Conservation (phyloP, 352 stramenopile genomes). For the Pythium periplocum region DNA sequence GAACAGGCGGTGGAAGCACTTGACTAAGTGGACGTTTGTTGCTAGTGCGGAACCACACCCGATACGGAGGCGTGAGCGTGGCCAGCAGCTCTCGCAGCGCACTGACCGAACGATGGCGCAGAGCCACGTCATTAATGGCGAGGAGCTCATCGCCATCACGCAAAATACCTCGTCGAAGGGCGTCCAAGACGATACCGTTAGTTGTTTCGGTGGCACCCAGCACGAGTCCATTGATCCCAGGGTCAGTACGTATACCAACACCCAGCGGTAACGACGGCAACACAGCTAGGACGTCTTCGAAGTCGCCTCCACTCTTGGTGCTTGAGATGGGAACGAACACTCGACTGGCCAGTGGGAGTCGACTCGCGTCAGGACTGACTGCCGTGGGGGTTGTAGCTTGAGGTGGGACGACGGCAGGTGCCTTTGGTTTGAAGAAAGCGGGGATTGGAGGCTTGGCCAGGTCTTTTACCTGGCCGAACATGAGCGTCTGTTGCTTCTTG, state of each 20-base stretch:
- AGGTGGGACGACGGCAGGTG: too few species aligned
- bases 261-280: slow-evolving; percentile 49
- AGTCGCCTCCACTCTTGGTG: slow-evolving; percentile 8
- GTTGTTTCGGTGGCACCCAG: slow-evolving; percentile 15
- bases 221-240: slow-evolving; percentile 8
- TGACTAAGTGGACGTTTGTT: neutral
- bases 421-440: too few species aligned
- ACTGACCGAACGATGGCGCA: slow-evolving; percentile 23
- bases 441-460: slow-evolving; percentile 8
- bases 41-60: slow-evolving; percentile 40
- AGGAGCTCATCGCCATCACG: slow-evolving; percentile 59
- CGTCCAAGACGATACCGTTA: slow-evolving; percentile 38
- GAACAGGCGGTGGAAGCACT: neutral
- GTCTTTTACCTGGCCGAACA: slow-evolving; percentile 18
- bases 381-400: neutral
- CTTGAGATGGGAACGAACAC: slow-evolving; percentile 10
- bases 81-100: slow-evolving; percentile 33
- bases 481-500: slow-evolving; percentile 19
- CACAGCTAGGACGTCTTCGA: slow-evolving; percentile 63
- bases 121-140: slow-evolving; percentile 45
- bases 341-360: neutral
- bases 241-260: slow-evolving; percentile 34
- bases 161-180: slow-evolving; percentile 45
- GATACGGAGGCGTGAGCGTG: slow-evolving; percentile 28
- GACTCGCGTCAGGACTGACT: neutral